phyloP scores from a whole-genome alignment of 768 basidiomycete species.

The Tulasnella sp. region DNA sequence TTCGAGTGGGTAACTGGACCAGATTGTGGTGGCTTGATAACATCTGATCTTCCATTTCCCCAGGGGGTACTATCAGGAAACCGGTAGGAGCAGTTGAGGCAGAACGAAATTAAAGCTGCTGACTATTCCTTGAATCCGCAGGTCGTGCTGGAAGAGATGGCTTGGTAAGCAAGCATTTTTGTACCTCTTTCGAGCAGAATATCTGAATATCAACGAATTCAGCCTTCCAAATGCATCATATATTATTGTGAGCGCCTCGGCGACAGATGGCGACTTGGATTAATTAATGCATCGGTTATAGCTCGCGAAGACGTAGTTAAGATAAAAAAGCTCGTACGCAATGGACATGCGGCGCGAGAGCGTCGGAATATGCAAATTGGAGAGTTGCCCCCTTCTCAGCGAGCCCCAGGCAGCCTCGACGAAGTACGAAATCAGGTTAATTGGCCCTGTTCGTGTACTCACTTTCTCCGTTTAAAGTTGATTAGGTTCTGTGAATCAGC shows the following conservation, averaged over 20 bases:
- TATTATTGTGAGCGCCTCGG: conserved; percentile 62
- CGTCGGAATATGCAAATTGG: conserved; percentile 43
- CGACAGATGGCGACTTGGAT: not conserved
- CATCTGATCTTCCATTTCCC: conserved; percentile 9
- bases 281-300: conserved; percentile 33
- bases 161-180: conserved; percentile 43
- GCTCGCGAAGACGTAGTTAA: conserved; percentile 70
- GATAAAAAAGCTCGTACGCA: conserved; percentile 51
- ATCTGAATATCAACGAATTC: not conserved
- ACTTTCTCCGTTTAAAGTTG: conserved; percentile 37
- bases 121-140: conserved; percentile 32
- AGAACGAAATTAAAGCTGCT: not conserved
- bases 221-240: conserved; percentile 77
- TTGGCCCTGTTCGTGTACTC: not conserved
- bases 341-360: conserved; percentile 46
- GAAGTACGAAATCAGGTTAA: conserved; percentile 43
- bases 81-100: conserved; percentile 47
- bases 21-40: not conserved
- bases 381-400: conserved; percentile 60
- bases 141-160: conserved; percentile 80
- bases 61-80: conserved; percentile 82
- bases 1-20: conserved; percentile 57
- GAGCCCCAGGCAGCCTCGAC: conserved; percentile 59
- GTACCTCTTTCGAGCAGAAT: not conserved
- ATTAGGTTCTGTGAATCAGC: conserved; percentile 56